Evolutionary conservation across 2,329 filamentous ascomycete genomes (phyloP).

Genomic region (Xylariaceae sp.): DNA sequence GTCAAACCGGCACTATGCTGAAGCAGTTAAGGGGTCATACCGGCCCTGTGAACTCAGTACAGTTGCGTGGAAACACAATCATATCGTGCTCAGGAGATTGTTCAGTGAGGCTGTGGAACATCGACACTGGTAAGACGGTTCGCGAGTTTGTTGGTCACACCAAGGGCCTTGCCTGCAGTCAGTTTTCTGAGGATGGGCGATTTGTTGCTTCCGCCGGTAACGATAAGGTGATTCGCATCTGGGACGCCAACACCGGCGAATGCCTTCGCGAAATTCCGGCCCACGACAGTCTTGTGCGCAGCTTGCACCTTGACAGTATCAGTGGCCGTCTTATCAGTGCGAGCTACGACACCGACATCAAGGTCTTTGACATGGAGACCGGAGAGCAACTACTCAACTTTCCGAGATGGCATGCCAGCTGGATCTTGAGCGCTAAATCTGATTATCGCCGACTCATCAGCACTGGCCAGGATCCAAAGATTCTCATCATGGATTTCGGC

Average conservation of each 20-base stretch:
- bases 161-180: conserved; percentile 89
- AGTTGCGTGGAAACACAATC: conserved; percentile 86
- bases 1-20: conserved; percentile 67
- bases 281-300: conserved; percentile 81
- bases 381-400: conserved; percentile 77
- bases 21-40: conserved; percentile 79
- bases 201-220: conserved; percentile 93
- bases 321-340: conserved; percentile 84
- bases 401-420: conserved; percentile 92
- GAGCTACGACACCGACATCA: conserved; percentile 92
- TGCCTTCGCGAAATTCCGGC: conserved; percentile 75
- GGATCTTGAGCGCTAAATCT: conserved; percentile 93
- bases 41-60: conserved; percentile 93
- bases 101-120: conserved; percentile 90
- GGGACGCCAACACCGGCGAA: conserved; percentile 85
- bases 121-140: conserved; percentile 79
- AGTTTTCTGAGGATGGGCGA: conserved; percentile 92
- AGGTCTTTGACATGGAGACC: conserved; percentile 82
- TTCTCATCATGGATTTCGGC: conserved; percentile 90
- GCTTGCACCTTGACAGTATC: conserved; percentile 81
- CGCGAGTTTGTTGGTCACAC: conserved; percentile 88
- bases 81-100: conserved; percentile 94
- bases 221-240: conserved; percentile 92
- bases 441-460: conserved; percentile 93
- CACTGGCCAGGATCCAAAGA: conserved; percentile 88